phyloP scores from a whole-genome alignment of 257 asterid genomes.

The Forsythia suspensa region DNA sequence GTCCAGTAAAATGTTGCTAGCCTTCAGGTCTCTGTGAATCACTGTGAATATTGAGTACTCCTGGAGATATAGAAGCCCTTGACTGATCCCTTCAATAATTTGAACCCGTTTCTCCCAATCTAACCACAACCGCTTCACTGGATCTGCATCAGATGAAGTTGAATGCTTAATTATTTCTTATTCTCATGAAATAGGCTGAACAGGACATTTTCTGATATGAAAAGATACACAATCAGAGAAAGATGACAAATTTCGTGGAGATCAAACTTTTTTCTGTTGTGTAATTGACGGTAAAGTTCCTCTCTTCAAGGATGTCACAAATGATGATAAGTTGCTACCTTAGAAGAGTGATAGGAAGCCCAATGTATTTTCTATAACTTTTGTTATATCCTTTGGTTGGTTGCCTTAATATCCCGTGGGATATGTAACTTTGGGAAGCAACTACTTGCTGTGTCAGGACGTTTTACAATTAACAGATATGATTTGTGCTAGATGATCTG shows the following conservation, averaged over 20 bases:
- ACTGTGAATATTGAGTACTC: slow-evolving; percentile 41
- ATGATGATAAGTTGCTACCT: not conserved
- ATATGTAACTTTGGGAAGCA: not conserved
- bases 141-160: slow-evolving; percentile 25
- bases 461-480: not conserved
- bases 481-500: not conserved
- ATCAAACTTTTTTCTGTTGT: not conserved
- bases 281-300: not conserved
- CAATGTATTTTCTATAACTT: not conserved
- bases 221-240: not conserved
- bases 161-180: not conserved
- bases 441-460: not conserved
- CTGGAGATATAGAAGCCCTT: slow-evolving; percentile 48
- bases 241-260: not conserved
- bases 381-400: not conserved
- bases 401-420: too few species aligned
- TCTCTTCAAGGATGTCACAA: not conserved
- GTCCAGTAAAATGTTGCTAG: slow-evolving; percentile 39
- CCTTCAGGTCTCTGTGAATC: slow-evolving; percentile 42
- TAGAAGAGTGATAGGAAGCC: not conserved
- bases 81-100: slow-evolving; percentile 44
- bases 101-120: slow-evolving; percentile 33
- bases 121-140: slow-evolving; percentile 19
- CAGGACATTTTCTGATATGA: not conserved
- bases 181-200: not conserved